Base-by-base conservation (phyloP, 1,139 yeast genomes). In the Candida sojae region DNA sequence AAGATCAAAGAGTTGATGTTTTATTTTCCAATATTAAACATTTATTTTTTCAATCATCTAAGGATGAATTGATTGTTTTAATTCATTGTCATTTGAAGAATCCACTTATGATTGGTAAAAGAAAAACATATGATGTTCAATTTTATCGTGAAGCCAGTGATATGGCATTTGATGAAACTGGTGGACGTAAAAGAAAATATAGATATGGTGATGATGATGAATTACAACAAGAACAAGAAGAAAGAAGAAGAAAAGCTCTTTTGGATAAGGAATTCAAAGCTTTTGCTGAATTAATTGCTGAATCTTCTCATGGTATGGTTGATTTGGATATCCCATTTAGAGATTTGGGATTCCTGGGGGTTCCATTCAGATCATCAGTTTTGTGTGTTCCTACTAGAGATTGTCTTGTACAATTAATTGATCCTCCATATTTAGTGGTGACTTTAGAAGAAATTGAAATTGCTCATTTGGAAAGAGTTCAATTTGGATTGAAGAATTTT, bases 121-220 rank as follows among this genome's bases (percentile, higher is more conserved):
- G 89, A 71, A 93, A 95, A 72, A 91, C 97, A 0, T 87, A 86
- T 68, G 99, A 93, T 63, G 89, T 93, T 39, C 99, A 95, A 70
- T 91, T 93, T 64, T 93, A 92, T 71, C 80, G 98, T 57, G 99
- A 93, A 68, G 98, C 98, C 11, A 84, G 96, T 45, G 99, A 93
- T 65, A 88, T 92, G 79, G 87, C 96, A 2, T 91, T 90, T 61
- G 99, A 93, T 69, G 99, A 93, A 70, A 93, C 99, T 34, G 97
- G 98, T 52, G 96, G 96, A 53, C 82, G 96, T 54, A 89, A 91
- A 75, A 77, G 88, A 67, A 86, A 87, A 57, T 89, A 91, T 75
- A 75, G 97, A 63, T 93, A 93, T 62, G 99, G 99, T 47, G 99
- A 93, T 65, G 99, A 93, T 69, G 99, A 93, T 68, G 99, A 93